Evolutionary conservation across 73 alveolate genomes (phyloP), one percentile per base, ranked within the genome.

Genomic region (Paraurostyla sp.): DNA sequence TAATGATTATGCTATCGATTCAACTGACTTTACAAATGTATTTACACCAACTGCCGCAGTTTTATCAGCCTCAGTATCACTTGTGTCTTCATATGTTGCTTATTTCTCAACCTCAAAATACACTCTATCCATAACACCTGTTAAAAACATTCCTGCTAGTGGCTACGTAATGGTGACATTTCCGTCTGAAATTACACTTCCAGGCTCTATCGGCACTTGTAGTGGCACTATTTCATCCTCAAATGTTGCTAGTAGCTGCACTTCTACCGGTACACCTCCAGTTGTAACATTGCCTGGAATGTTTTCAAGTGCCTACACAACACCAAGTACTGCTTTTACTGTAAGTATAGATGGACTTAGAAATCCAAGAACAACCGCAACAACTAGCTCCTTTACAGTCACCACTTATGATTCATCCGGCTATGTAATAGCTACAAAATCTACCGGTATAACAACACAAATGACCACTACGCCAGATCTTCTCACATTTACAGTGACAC

Each of bases 301-400:
- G 11, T 49, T 58, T 36, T 16, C 85, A 40, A 23, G 86, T 27
- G 91, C 83, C 11, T 78, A 23, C 58, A 49, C 59, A 9, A 52
- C 62, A n/a, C 33, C 63, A 51, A 62, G 78, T 6, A 54, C 78
- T 36, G 35, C 90, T 15, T 76, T 75, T 42, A 76, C 51, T 22
- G 32, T 87, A 20, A 36, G 82, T 4, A 0, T 75, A 0, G 85
- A 76, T 4, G 86, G 87, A 27, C 25, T 76, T 36, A 33, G 15
- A 16, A 87, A 87, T 54, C 93, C 93, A 2, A 46, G 85, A 33
- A 54, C 78, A 11, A 49, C 85, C 1, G 82, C 48, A 15, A 27
- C 20, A 3, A 85, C 87, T 30, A 41, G 32, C 6, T 45, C 88
- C 0, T 87, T 87, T 59, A 29, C 40, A 0, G 85, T 56, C 0